Percentiles rank a stretch among this genome's conserved stretches.
phyloP scores from a whole-genome alignment of 2,329 filamentous ascomycete genomes.

The Blastomyces parvus region DNA sequence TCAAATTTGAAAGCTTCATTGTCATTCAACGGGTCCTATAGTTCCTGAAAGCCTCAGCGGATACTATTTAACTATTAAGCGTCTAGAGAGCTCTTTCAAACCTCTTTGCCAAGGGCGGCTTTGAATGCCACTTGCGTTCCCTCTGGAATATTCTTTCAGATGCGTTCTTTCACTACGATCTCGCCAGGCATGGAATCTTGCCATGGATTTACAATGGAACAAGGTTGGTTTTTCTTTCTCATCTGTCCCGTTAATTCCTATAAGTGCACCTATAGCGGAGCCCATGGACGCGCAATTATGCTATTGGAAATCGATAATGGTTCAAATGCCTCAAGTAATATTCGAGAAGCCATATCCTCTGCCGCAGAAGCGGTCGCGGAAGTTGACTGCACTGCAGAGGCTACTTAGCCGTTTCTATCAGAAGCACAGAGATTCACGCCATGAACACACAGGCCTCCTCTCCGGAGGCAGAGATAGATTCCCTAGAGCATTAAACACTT shows the following conservation, averaged over 20 bases:
- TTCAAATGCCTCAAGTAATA: slow-evolving; percentile 1
- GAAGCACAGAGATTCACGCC: not conserved
- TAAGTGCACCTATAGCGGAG: not conserved
- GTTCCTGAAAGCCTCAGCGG: not conserved
- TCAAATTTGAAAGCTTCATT: not conserved
- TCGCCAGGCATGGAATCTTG: not conserved
- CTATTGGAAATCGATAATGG: not conserved
- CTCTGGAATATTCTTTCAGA: slow-evolving; percentile 1
- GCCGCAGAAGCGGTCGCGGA: not conserved
- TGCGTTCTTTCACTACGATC: not conserved
- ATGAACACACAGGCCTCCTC: not conserved
- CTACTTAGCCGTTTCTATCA: not conserved
- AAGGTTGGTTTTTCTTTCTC: not conserved
- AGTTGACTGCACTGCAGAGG: not conserved
- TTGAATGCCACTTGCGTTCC: not conserved
- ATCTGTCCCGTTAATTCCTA: not conserved
- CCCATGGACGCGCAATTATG: not conserved
- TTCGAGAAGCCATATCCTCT: slow-evolving; percentile 4
- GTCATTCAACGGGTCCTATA: not conserved
- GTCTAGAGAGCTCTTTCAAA: not conserved
- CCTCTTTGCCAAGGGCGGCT: not conserved
- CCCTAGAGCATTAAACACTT: not conserved
- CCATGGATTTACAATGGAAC: not conserved
- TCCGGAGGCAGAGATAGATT: not conserved
- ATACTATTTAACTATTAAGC: not conserved